A percentile compares a stretch with the other conserved stretches of the same genome.
Conservation (phyloP, 768 basidiomycete species). For the Amanita fuliginea region DNA sequence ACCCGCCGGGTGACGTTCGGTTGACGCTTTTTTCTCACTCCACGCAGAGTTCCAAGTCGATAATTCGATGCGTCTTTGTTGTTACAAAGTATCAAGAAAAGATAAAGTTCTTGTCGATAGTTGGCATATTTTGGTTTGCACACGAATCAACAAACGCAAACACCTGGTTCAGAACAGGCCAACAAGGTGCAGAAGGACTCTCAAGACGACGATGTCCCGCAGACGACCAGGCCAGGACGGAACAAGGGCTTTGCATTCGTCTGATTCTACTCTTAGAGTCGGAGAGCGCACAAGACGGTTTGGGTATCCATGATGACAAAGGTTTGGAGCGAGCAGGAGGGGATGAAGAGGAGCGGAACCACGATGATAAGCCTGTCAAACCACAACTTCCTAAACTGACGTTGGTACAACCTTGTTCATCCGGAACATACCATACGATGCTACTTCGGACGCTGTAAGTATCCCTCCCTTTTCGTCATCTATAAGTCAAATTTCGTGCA, state of each 20-base stretch:
- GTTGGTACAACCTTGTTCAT: slow-evolving; percentile 89
- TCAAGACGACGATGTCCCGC: not conserved
- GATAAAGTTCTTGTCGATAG: too few species aligned
- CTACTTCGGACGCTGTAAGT: slow-evolving; percentile 75
- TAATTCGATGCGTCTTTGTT: too few species aligned
- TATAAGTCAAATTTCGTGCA: slow-evolving; percentile 59
- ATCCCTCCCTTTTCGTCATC: not conserved
- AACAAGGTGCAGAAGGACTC: slow-evolving; percentile 17
- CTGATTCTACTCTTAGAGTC: slow-evolving; percentile 67
- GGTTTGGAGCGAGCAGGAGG: slow-evolving; percentile 21
- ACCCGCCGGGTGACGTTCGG: too few species aligned
- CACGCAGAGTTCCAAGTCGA: too few species aligned
- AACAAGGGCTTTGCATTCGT: slow-evolving; percentile 88
- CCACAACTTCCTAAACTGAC: slow-evolving; percentile 73
- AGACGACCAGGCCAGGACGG: slow-evolving; percentile 11
- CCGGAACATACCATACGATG: slow-evolving; percentile 85
- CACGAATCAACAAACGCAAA: too few species aligned
- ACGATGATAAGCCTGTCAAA: slow-evolving; percentile 37
- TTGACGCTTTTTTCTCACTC: too few species aligned
- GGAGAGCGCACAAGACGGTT: slow-evolving; percentile 24
- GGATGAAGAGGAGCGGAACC: slow-evolving; percentile 14
- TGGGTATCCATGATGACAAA: slow-evolving; percentile 32
- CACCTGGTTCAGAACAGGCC: slow-evolving; percentile 8
- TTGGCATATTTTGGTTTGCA: too few species aligned
- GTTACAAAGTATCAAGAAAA: too few species aligned